Percentiles rank a stretch among this genome's conserved stretches.
Evolutionary conservation across 2,329 filamentous ascomycete species (phyloP).

Genomic region (Microcera coccophila): DNA sequence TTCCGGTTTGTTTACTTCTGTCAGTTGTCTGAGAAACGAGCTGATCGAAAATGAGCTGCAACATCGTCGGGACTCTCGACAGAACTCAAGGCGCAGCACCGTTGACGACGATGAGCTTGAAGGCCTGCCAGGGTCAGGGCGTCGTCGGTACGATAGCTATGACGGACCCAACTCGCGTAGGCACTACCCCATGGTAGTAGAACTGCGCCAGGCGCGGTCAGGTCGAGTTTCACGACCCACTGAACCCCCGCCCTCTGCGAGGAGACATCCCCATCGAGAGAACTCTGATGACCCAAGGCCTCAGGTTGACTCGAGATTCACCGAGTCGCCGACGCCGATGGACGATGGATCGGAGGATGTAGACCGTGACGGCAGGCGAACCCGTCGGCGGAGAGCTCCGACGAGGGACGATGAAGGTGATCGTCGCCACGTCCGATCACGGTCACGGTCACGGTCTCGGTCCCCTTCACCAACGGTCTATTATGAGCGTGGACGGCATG

Average conservation of each 20-base stretch:
- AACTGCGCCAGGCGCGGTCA: conserved; percentile 1
- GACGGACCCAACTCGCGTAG: neutral
- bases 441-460: conserved; percentile 5
- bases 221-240: neutral
- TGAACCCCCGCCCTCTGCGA: conserved; percentile 1
- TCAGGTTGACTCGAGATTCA: conserved; percentile 6
- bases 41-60: neutral
- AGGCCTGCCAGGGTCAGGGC: neutral
- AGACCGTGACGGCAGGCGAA: no score
- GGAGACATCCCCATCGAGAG: neutral
- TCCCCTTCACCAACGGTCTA: no score
- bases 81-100: conserved; percentile 8
- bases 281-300: neutral
- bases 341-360: conserved; percentile 5
- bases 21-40: neutral
- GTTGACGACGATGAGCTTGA: conserved; percentile 5
- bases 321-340: conserved; percentile 17
- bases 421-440: conserved; percentile 4
- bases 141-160: conserved; percentile 5
- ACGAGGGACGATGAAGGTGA: neutral
- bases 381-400: no score
- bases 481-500: no score
- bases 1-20: conserved; percentile 14
- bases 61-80: conserved; percentile 5
- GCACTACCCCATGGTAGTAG: neutral